phyloP scores from a whole-genome alignment of 2,329 filamentous ascomycete species.

The Microcera coccophila region DNA sequence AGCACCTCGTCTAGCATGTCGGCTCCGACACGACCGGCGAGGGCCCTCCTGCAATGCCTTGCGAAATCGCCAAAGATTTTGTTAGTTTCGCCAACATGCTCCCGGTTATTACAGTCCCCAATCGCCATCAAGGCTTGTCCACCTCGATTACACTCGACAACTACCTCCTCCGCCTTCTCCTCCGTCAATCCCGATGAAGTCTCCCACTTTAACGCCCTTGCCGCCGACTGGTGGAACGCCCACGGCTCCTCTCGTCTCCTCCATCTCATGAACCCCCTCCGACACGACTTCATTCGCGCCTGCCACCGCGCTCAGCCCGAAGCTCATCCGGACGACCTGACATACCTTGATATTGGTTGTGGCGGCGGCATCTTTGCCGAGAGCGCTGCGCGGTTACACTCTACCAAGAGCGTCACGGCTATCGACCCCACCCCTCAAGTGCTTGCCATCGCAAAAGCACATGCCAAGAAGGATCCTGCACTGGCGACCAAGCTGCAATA shows the following conservation, averaged over 20 bases:
- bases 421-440: constrained; percentile 76
- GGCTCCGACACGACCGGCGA: constrained; percentile 22
- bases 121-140: constrained; percentile 3
- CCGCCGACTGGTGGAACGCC: constrained; percentile 95
- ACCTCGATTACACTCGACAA: constrained; percentile 14
- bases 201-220: constrained; percentile 89
- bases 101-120: constrained; percentile 5
- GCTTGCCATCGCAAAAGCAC: constrained; percentile 68
- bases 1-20: constrained; percentile 13
- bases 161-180: constrained; percentile 40
- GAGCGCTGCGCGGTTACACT: constrained; percentile 66
- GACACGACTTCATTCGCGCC: constrained; percentile 81
- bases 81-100: constrained; percentile 4
- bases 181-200: constrained; percentile 87
- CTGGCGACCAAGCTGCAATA: constrained; percentile 66
- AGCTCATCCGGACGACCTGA: constrained; percentile 39
- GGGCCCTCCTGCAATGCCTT: constrained; percentile 20
- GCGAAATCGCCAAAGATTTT: constrained; percentile 7
- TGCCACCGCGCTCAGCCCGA: constrained; percentile 59
- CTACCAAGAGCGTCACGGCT: constrained; percentile 63
- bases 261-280: constrained; percentile 96
- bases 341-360: constrained; percentile 89
- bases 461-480: constrained; percentile 69
- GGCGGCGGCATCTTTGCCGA: constrained; percentile 97
- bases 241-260: constrained; percentile 87